A percentile compares a stretch with the other conserved stretches of the same genome.
Evolutionary conservation across 192 early-diverging fungal species (phyloP).

Genomic region (Coemansia sp.): DNA sequence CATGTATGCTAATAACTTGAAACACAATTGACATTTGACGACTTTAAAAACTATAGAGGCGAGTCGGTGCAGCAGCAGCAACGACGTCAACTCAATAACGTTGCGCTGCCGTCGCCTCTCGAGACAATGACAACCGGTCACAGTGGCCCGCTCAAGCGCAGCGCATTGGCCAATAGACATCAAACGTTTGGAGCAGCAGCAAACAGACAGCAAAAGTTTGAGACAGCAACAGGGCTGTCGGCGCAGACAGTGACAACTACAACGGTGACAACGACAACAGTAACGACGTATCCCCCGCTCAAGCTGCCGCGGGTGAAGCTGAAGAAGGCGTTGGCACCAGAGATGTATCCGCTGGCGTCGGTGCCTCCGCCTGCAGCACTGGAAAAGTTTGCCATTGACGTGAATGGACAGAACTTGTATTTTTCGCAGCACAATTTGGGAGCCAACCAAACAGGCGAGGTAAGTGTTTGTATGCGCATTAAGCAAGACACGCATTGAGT

Average conservation of each 20-base stretch:
- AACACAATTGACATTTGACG: no score
- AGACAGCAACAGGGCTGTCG: slow-evolving; percentile 29
- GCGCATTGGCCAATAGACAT: no score
- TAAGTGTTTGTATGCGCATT: slow-evolving; percentile 2
- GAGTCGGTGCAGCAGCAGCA: slow-evolving; percentile 9
- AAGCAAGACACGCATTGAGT: neutral
- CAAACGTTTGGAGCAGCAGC: neutral
- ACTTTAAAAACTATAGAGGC: neutral
- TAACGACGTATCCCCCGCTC: slow-evolving; percentile 77
- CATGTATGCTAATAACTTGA: no score
- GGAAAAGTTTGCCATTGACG: slow-evolving; percentile 77
- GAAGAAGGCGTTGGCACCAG: slow-evolving; percentile 58
- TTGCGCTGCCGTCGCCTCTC: slow-evolving; percentile 29
- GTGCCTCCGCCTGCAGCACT: slow-evolving; percentile 74
- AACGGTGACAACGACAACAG: slow-evolving; percentile 78
- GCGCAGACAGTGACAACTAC: slow-evolving; percentile 66
- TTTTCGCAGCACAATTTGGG: slow-evolving; percentile 58
- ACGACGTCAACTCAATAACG: neutral
- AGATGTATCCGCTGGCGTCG: slow-evolving; percentile 70
- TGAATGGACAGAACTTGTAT: slow-evolving; percentile 70
- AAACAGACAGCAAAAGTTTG: neutral
- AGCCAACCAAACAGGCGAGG: slow-evolving; percentile 14
- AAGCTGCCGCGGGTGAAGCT: slow-evolving; percentile 60
- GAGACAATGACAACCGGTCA: slow-evolving; percentile 6
- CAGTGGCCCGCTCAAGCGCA: no score